Evolutionary conservation across 768 basidiomycete genomes (phyloP), one percentile per base, ranked within the genome.

Genomic region (Roridomyces roridus): DNA sequence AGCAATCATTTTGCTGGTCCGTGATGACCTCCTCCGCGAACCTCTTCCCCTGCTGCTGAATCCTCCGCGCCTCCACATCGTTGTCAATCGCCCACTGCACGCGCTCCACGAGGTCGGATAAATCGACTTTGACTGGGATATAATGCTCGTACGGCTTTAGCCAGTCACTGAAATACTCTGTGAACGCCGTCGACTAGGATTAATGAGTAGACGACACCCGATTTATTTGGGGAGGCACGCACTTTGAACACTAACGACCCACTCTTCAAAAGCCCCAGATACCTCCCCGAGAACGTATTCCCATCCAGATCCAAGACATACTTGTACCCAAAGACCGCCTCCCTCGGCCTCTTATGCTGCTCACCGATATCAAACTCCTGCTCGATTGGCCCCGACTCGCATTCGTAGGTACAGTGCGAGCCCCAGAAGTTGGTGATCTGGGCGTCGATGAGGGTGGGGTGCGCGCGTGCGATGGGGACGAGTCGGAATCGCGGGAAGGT

Each of bases 211-310:
- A 1, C 4, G 24, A 31, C 3, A 20, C 11, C 21, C n/a, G n/a
- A 25, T 15, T n/a, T n/a, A n/a, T n/a, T n/a, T n/a, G n/a, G n/a
- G n/a, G 18, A 31, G 20, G 23, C 15, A 46, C 59, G 26, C 1
- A 56, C 59, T 45, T 63, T 63, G 41, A 63, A 63, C 25, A 63
- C 62, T 45, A 63, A 35, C 36, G 52, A n/a, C n/a, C n/a, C n/a
- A n/a, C n/a, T n/a, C n/a, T n/a, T n/a, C n/a, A n/a, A n/a, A n/a
- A n/a, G n/a, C 0, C 57, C 62, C 14, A 63, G 28, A 51, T 63
- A 63, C 18, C 62, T 28, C 28, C 62, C 62, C 3, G 57, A 59
- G 54, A 63, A 63, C 26, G 62, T 41, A 37, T 63, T 63, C 26
- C 62, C 62, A 14, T 63, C 62, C 14, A 63, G 50, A 43, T 63